These are phyloP conservation scores for Naganishia kalamii DNA, from an alignment of 768 basidiomycete genomes.

Conservation along the genomic window DNA sequence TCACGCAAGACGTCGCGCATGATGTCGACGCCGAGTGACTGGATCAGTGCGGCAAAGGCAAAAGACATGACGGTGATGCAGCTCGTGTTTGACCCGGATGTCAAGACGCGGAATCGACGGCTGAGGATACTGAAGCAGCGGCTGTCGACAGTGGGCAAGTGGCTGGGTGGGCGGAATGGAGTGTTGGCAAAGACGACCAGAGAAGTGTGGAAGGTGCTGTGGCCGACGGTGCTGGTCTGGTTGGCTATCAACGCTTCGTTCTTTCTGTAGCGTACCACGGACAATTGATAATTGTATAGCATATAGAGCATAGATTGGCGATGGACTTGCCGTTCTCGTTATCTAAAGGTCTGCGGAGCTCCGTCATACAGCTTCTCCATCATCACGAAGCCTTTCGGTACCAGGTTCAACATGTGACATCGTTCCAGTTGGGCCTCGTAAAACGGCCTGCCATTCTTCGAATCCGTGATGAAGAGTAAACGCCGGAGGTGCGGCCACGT, in stretches of 20 bases:
- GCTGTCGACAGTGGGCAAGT: constrained; percentile 27
- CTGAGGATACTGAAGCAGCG: constrained; percentile 21
- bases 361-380: constrained; percentile 8
- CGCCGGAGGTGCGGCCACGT: constrained; percentile 15
- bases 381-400: neutral
- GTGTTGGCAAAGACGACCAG: constrained; percentile 34
- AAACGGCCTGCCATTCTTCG: constrained; percentile 1
- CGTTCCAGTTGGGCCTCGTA: constrained; percentile 12
- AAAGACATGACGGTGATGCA: constrained; percentile 37
- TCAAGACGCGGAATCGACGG: constrained; percentile 13
- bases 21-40: constrained; percentile 29
- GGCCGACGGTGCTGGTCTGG: constrained; percentile 41
- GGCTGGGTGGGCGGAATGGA: constrained; percentile 37
- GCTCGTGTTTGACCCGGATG: constrained; percentile 22
- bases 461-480: constrained; percentile 12
- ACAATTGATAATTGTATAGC: neutral
- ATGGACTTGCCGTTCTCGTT: neutral
- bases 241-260: constrained; percentile 39
- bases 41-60: constrained; percentile 35
- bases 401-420: neutral
- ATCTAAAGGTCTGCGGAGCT: neutral
- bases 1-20: constrained; percentile 3
- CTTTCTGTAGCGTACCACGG: constrained; percentile 24
- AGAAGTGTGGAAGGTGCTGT: constrained; percentile 36
- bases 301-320: neutral